Percentiles rank a stretch among this genome's conserved stretches.
Evolutionary conservation across 768 basidiomycete genomes (phyloP).

Genomic region (Pisolithus sp.): DNA sequence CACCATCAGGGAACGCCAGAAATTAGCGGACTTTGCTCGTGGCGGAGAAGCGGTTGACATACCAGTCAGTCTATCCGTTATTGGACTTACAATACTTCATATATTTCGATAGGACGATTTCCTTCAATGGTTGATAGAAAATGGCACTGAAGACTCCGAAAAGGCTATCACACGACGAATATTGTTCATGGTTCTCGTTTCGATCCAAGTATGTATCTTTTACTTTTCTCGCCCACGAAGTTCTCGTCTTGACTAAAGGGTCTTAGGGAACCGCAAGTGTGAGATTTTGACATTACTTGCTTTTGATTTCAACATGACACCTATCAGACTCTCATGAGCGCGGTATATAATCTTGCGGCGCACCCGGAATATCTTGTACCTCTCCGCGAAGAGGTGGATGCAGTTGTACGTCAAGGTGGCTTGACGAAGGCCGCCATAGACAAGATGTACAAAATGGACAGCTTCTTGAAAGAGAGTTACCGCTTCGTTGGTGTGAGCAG

Average conservation of each 20-base stretch:
- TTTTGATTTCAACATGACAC: neutral
- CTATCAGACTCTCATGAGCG: neutral
- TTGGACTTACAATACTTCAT: neutral
- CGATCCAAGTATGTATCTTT: slow-evolving; percentile 16
- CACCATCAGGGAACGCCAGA: slow-evolving; percentile 22
- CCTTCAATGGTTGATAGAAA: slow-evolving; percentile 29
- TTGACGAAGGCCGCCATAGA: slow-evolving; percentile 17
- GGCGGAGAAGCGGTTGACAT: neutral
- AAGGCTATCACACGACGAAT: slow-evolving; percentile 17
- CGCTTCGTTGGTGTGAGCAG: slow-evolving; percentile 21
- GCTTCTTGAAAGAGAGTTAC: slow-evolving; percentile 32
- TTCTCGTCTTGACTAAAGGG: neutral
- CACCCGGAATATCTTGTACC: slow-evolving; percentile 8
- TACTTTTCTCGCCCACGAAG: neutral
- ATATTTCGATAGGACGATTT: slow-evolving; percentile 24
- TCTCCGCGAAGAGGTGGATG: slow-evolving; percentile 32
- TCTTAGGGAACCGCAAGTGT: neutral
- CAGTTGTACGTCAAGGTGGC: slow-evolving; percentile 16
- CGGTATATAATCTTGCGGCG: neutral
- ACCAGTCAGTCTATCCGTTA: neutral
- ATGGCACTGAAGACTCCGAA: slow-evolving; percentile 10
- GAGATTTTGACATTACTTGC: neutral
- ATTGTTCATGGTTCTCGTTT: slow-evolving; percentile 12
- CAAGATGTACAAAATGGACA: slow-evolving; percentile 31
- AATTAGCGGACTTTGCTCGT: neutral